These are phyloP conservation scores for Sarocladium oryzae DNA, from an alignment of 2,329 filamentous ascomycete species.

Conservation along the genomic window DNA sequence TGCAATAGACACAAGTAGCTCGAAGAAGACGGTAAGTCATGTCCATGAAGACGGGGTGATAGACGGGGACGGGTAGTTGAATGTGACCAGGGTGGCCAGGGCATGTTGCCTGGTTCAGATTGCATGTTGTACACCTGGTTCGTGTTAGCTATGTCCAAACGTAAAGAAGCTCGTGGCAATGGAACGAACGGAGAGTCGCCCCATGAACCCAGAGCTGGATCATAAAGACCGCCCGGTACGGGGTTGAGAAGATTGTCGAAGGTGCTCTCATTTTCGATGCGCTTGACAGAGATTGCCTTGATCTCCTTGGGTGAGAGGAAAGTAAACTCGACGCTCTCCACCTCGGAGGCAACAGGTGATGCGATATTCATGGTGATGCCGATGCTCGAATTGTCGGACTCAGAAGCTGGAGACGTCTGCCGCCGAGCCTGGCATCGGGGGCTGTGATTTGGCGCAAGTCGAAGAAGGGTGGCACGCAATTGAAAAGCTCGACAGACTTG, in stretches of 20 bases:
- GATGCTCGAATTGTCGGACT: conserved; percentile 2
- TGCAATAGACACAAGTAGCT: conserved; percentile 86
- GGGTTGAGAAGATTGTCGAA: conserved; percentile 90
- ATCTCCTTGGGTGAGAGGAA: conserved; percentile 81
- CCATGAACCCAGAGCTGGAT: conserved; percentile 85
- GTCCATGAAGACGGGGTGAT: conserved; percentile 95
- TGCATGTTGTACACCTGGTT: conserved; percentile 82
- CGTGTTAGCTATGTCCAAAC: conserved; percentile 2
- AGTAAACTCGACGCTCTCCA: conserved; percentile 83
- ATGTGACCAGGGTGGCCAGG: conserved; percentile 94
- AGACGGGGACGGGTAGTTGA: conserved; percentile 85
- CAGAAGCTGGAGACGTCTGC: conserved; percentile 5
- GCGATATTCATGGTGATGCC: conserved; percentile 57
- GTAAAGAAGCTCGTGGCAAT: too few relatives aligned
- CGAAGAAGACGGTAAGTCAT: conserved; percentile 80
- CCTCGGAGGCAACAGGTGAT: conserved; percentile 75
- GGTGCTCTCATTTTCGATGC: conserved; percentile 88
- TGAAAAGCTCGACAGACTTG: neutral
- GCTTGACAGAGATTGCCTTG: conserved; percentile 82
- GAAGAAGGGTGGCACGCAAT: neutral
- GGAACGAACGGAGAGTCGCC: conserved; percentile 68
- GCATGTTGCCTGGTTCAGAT: conserved; percentile 72
- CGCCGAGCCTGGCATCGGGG: conserved; percentile 7
- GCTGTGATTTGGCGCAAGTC: conserved; percentile 7
- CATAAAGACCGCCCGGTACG: conserved; percentile 84